These are phyloP conservation scores for Apiospora kogelbergensis DNA, from an alignment of 2,329 filamentous ascomycete species.

Conservation along the genomic window DNA sequence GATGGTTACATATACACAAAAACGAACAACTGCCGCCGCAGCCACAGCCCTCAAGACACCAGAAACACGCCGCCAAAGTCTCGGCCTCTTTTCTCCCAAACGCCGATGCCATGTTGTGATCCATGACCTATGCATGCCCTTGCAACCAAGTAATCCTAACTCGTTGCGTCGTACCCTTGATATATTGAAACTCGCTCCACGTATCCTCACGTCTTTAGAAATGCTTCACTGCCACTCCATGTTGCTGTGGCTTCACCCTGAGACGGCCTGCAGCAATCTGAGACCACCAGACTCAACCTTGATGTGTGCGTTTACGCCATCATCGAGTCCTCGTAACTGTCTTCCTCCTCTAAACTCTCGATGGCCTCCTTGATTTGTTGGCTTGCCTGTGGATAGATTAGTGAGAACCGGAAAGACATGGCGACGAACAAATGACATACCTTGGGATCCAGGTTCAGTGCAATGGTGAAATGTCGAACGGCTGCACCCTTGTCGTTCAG, in stretches of 20 bases:
- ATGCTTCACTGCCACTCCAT: background rate
- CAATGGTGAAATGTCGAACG: slow-evolving; percentile 93
- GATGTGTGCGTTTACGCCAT: slow-evolving; percentile 48
- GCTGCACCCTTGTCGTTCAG: slow-evolving; percentile 74
- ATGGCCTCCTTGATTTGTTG: slow-evolving; percentile 96
- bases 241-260: background rate
- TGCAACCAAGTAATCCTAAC: slow-evolving; percentile 8
- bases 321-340: slow-evolving; percentile 68
- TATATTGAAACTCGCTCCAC: background rate
- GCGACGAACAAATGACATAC: slow-evolving; percentile 47
- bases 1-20: slow-evolving; percentile 8
- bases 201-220: background rate
- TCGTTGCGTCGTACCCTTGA: slow-evolving; percentile 9
- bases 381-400: slow-evolving; percentile 62
- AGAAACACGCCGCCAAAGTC: background rate
- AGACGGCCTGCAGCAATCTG: background rate
- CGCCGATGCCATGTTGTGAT: slow-evolving; percentile 11
- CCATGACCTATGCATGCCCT: slow-evolving; percentile 7
- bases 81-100: slow-evolving; percentile 7
- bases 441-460: slow-evolving; percentile 94
- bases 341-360: slow-evolving; percentile 82
- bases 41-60: background rate
- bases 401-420: background rate
- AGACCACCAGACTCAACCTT: background rate
- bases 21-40: background rate